A percentile compares a stretch with the other conserved stretches of the same genome.
Evolutionary conservation across 2,329 filamentous ascomycete genomes (phyloP).

Genomic region (Pseudogymnoascus sp.): DNA sequence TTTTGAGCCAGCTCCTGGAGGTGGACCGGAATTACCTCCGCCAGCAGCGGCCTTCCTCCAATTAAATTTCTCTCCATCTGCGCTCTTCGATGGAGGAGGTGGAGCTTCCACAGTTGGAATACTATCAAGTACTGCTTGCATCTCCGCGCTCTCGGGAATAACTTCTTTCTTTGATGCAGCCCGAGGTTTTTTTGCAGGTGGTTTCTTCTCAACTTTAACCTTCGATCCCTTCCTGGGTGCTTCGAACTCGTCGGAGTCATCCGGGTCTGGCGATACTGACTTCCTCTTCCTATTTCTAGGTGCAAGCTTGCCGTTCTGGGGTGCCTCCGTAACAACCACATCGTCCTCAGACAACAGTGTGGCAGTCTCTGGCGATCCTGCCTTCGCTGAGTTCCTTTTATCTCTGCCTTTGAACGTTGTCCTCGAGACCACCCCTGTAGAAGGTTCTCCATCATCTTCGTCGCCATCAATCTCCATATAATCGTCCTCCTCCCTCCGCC

Average conservation of each 20-base stretch:
- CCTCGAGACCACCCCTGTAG: too few relatives aligned
- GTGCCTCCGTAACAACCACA: conserved; percentile 24
- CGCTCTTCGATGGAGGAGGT: conserved; percentile 68
- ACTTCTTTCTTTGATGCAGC: conserved; percentile 54
- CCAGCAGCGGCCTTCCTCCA: conserved; percentile 57
- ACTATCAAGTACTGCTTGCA: conserved; percentile 79
- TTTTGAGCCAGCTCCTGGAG: conserved; percentile 53
- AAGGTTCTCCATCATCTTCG: conserved; percentile 33
- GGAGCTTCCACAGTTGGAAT: conserved; percentile 79
- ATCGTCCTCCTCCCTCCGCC: conserved; percentile 60
- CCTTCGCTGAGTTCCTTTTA: too few relatives aligned
- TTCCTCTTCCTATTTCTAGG: conserved; percentile 49
- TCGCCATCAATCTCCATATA: conserved; percentile 64
- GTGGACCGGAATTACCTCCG: conserved; percentile 54
- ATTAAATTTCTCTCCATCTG: conserved; percentile 65
- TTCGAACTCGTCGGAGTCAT: conserved; percentile 45
- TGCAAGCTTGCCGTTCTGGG: conserved; percentile 24
- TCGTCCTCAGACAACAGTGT: conserved; percentile 33
- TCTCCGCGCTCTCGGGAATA: conserved; percentile 58
- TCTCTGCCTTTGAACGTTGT: too few relatives aligned
- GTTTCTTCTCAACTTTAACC: conserved; percentile 26
- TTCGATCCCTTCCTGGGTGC: conserved; percentile 50
- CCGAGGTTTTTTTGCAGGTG: conserved; percentile 28
- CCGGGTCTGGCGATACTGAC: conserved; percentile 45
- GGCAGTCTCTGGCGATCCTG: too few relatives aligned